Evolutionary conservation across 129 eudicot species (phyloP).

Genomic region (Cynara cardunculus): DNA sequence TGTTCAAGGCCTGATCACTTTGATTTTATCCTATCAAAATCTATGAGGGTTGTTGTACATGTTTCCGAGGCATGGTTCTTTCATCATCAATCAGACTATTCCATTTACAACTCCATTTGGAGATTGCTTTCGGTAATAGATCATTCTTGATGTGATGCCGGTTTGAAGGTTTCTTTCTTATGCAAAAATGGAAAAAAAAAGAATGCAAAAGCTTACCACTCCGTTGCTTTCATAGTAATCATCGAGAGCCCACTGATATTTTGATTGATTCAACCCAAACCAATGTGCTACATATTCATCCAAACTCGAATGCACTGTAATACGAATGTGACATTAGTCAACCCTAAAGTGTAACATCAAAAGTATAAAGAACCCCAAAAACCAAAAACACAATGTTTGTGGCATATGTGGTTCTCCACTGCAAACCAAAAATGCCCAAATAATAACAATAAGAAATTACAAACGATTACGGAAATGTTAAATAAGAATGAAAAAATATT

Average conservation of each 20-base stretch:
- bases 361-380: not conserved
- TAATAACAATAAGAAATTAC: not conserved
- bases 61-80: constrained; percentile 1
- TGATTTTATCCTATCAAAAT: not conserved
- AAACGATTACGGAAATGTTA: not conserved
- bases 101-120: not conserved
- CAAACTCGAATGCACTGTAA: constrained; percentile 84
- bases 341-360: not conserved
- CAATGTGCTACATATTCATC: constrained; percentile 79
- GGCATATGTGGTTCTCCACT: not conserved
- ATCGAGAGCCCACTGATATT: constrained; percentile 93
- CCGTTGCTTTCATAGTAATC: constrained; percentile 73
- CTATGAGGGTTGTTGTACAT: not conserved
- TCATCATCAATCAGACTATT: not conserved
- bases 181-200: not conserved
- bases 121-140: not conserved
- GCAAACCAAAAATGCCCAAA: not conserved
- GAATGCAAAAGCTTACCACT: constrained; percentile 35
- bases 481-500: not conserved
- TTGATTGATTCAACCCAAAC: constrained; percentile 86
- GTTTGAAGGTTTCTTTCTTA: not conserved
- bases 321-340: constrained; percentile 28
- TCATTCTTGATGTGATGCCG: not conserved
- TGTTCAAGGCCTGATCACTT: constrained; percentile 1
- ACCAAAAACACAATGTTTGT: not conserved